Base-by-base conservation (phyloP, 2,329 filamentous ascomycete species). In the Ustilaginoidea virens region DNA sequence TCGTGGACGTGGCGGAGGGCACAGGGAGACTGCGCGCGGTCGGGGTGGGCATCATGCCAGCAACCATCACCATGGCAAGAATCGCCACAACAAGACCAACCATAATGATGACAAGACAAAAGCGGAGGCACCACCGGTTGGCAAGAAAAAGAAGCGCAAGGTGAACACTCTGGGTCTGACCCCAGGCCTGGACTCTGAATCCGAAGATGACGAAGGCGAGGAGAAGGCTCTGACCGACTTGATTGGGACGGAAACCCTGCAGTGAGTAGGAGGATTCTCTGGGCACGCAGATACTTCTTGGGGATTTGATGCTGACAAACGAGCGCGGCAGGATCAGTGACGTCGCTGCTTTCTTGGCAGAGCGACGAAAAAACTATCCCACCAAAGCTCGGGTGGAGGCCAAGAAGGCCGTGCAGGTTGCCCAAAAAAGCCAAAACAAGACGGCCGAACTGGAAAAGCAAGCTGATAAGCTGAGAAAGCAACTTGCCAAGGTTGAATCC, bases 311-410 rank as follows among this genome's bases (percentile, higher is more conserved):
- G n/a, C n/a, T n/a, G n/a, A n/a, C n/a, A n/a, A n/a, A n/a, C n/a
- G n/a, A n/a, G n/a, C n/a, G n/a, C n/a, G 4, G 5, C 31, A 72
- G 66, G 33, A 59, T 69, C 11, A 69, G 69, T 33, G 85, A 94
- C 45, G 64, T 94, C 31, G 67, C 72, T 15, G 69, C 72, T 5
- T 96, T 83, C 73, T 71, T 92, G 37, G 73, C 73, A 28, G 83
- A 93, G 50, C 73, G 87, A 34, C 78, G 67, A 46, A 77, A 72
- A 39, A 75, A 77, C 29, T 96, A 71, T 48, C 87, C 87, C 2
- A 94, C 86, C 3, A 70, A 72, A 48, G 70, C 71, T 34, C 74
- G 80, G 31, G 59, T 74, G 36, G 65, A 71, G 35, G 70, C 70
- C 37, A 80, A 69, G 51, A 68, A 70, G 37, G 62, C 63, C 40